These are phyloP conservation scores for Spirogloea muscicola DNA, from an alignment of 139 green algal species.

Conservation along the genomic window DNA sequence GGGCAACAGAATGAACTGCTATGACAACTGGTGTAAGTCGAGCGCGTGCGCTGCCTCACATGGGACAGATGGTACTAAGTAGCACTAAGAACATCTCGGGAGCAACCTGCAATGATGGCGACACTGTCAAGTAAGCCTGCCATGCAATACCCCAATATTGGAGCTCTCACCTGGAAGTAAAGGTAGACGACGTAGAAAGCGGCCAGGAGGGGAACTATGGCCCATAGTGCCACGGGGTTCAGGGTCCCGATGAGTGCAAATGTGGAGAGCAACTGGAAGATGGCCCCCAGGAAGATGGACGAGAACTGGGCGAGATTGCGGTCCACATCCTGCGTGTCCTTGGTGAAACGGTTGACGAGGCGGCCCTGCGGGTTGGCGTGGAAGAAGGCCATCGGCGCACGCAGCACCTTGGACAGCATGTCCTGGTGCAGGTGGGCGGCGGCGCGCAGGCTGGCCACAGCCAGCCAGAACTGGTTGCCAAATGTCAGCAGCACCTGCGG, in stretches of 20 bases:
- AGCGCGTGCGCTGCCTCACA: no score
- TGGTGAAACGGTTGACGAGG: conserved; percentile 81
- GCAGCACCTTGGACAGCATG: conserved; percentile 59
- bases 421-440: conserved; percentile 34
- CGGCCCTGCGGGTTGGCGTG: conserved; percentile 85
- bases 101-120: no score
- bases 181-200: conserved; percentile 52
- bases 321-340: conserved; percentile 47
- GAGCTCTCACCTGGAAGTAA: no score
- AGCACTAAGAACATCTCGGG: no score
- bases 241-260: conserved; percentile 41
- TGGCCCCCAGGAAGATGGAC: conserved; percentile 38
- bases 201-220: conserved; percentile 45
- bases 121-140: no score
- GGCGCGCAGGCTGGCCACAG: conserved; percentile 17
- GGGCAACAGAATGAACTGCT: no score
- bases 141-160: conserved; percentile 74
- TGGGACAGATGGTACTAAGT: no score
- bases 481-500: conserved; percentile 35
- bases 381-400: conserved; percentile 86
- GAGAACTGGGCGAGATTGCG: conserved; percentile 31
- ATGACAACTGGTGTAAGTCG: no score
- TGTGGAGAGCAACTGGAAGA: conserved; percentile 43
- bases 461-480: conserved; percentile 38
- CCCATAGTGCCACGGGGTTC: conserved; percentile 36